Percentiles rank a stretch among this genome's conserved stretches.
Evolutionary conservation across 2,329 filamentous ascomycete genomes (phyloP).

Genomic region (Lachnellula cervina): DNA sequence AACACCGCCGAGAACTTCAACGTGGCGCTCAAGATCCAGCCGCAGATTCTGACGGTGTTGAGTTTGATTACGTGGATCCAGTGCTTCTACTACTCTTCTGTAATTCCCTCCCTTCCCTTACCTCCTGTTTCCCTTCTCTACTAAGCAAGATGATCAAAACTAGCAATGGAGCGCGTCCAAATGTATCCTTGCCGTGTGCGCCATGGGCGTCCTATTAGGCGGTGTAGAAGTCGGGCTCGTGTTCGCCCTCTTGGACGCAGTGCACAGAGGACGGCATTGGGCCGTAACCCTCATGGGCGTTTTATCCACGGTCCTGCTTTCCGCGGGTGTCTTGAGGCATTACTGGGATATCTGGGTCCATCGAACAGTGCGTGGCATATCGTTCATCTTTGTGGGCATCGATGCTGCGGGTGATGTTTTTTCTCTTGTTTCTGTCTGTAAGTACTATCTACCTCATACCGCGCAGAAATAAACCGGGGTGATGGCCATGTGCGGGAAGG

Average conservation of each 20-base stretch:
- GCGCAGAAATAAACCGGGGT: not conserved
- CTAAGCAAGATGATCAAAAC: too few species aligned
- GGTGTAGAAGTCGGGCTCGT: constrained; percentile 55
- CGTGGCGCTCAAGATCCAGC: constrained; percentile 30
- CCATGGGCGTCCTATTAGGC: constrained; percentile 52
- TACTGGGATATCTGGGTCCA: constrained; percentile 66
- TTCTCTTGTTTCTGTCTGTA: constrained; percentile 56
- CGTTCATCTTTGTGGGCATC: constrained; percentile 66
- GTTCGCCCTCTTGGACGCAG: constrained; percentile 42
- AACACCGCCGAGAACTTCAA: constrained; percentile 31
- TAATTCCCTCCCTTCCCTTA: constrained; percentile 20
- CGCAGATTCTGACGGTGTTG: constrained; percentile 31
- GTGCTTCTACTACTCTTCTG: constrained; percentile 41
- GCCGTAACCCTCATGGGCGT: constrained; percentile 63
- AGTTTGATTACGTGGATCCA: constrained; percentile 34
- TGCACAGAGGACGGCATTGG: constrained; percentile 48
- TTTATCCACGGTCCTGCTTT: constrained; percentile 57
- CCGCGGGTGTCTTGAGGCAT: constrained; percentile 61
- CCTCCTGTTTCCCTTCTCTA: too few species aligned
- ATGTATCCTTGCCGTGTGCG: constrained; percentile 44
- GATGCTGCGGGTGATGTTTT: constrained; percentile 66
- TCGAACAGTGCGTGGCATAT: constrained; percentile 64
- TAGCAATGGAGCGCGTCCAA: constrained; percentile 49
- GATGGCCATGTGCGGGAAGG: not conserved
- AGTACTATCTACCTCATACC: constrained; percentile 11